phyloP scores from a whole-genome alignment of 2,329 filamentous ascomycete genomes.

The Aspergillus sp. region DNA sequence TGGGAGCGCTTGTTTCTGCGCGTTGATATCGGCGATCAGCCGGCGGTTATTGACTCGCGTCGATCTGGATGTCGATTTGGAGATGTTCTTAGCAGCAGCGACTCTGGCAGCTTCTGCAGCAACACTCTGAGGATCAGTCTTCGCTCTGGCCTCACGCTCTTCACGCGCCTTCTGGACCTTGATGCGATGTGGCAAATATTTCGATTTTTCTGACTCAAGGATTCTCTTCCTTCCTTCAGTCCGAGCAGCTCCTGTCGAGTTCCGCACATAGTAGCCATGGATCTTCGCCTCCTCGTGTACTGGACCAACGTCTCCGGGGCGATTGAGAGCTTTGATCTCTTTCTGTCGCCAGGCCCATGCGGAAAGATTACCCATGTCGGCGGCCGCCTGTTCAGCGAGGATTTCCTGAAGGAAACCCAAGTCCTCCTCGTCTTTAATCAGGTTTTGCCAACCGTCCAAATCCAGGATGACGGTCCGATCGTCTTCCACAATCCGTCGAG shows the following conservation, averaged over 20 bases:
- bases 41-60: slow-evolving; percentile 95
- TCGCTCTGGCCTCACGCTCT: slow-evolving; percentile 73
- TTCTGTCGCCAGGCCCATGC: slow-evolving; percentile 72
- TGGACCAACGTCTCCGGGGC: slow-evolving; percentile 54
- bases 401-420: slow-evolving; percentile 56
- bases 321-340: slow-evolving; percentile 68
- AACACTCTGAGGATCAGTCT: slow-evolving; percentile 63
- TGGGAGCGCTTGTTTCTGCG: slow-evolving; percentile 74
- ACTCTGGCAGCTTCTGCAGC: slow-evolving; percentile 71
- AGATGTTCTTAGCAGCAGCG: slow-evolving; percentile 74
- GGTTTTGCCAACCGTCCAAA: slow-evolving; percentile 67
- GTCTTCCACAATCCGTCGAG: slow-evolving; percentile 65
- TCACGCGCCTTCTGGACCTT: slow-evolving; percentile 90
- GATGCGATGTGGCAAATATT: slow-evolving; percentile 96
- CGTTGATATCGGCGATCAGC: slow-evolving; percentile 89
- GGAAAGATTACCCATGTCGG: slow-evolving; percentile 56
- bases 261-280: slow-evolving; percentile 77
- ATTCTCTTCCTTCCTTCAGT: slow-evolving; percentile 96
- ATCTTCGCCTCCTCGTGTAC: slow-evolving; percentile 55
- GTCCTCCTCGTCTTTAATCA: slow-evolving; percentile 69
- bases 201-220: slow-evolving; percentile 93
- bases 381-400: slow-evolving; percentile 46
- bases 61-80: slow-evolving; percentile 86
- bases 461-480: slow-evolving; percentile 64
- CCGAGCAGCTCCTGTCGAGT: slow-evolving; percentile 78